Base-by-base conservation (phyloP, 2,329 filamentous ascomycete species). In the Calonectria pseudoreteaudii region DNA sequence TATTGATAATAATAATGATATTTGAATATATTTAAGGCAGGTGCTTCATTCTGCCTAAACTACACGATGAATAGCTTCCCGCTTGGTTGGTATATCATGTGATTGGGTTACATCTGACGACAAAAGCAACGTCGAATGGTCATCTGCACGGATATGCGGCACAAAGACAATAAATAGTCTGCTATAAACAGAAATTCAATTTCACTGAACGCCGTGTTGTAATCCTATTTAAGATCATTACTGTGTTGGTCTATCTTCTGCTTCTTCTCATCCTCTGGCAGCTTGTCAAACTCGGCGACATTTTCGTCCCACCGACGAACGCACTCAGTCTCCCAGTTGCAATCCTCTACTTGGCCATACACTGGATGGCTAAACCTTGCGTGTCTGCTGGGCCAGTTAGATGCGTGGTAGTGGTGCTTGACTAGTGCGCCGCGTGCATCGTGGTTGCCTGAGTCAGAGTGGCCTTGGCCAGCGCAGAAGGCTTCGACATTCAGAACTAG, bases 371-470 rank as follows among this genome's bases (percentile, higher is more conserved):
- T 91, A 84, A 89, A 93, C 36, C 93, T 87, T 1, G 91, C 92
- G 80, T 94, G 93, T 3, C 87, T 86, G 67, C 88, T 90, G 3
- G 93, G 93, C 93, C 93, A 94, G 73, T 91, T 90, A 1, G 92
- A 94, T 0, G 93, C 93, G 82, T 94, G 93, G 79, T 94, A 95
- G 82, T 94, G 92, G 81, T 95, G 93, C 82, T 92, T 93, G 30
- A 94, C 92, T 1, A 94, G 86, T 2, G 93, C 93, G 26, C 88
- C 88, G 66, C 91, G 87, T 1, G 92, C 88, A 66, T 93, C 89
- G 82, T 94, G 93, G 79, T 92, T 94, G 18, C 93, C 93, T 0
- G 92, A 93, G 80, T 94, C 90, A 0, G 93, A 94, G 82, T 94
- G 93, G 16, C 93, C 93, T 82, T 94, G 93, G 16, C 93, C 93